Conservation (phyloP, 306 rosid genomes). For the Trichosanthes truncata region DNA sequence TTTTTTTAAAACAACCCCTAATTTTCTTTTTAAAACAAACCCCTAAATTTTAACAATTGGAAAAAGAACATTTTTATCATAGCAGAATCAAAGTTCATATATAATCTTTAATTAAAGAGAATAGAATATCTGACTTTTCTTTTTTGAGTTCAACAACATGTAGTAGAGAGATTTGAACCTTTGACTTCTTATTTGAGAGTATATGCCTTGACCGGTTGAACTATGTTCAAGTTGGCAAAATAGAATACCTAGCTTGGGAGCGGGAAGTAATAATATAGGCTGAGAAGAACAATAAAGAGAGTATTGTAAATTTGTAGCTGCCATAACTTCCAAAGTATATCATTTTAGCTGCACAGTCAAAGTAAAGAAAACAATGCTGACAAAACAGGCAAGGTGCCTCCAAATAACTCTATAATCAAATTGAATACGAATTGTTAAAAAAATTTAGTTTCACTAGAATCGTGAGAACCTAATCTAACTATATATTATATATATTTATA, state of each 20-base stretch:
- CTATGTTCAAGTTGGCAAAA: too few species aligned
- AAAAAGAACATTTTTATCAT: background rate
- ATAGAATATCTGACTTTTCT: background rate
- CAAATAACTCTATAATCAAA: background rate
- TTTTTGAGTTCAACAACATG: too few species aligned
- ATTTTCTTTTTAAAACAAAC: too few species aligned
- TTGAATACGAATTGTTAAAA: conserved; percentile 3
- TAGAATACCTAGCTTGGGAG: background rate
- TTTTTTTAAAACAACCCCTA: background rate
- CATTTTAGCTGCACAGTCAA: background rate
- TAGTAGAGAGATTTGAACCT: too few species aligned
- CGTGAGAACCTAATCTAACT: background rate
- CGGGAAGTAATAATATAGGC: background rate
- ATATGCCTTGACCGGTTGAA: too few species aligned
- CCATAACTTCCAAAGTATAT: background rate
- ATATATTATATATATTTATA: background rate
- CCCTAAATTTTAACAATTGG: background rate
- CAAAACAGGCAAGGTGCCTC: background rate
- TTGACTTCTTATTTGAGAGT: too few species aligned
- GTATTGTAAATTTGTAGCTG: background rate
- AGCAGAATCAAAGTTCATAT: background rate
- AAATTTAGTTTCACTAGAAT: background rate
- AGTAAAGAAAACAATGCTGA: background rate
- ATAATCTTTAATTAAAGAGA: background rate
- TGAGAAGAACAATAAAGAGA: background rate